These are phyloP conservation scores for Citrus mangshanensis DNA, from an alignment of 345 rosid genomes.

Conservation along the genomic window DNA sequence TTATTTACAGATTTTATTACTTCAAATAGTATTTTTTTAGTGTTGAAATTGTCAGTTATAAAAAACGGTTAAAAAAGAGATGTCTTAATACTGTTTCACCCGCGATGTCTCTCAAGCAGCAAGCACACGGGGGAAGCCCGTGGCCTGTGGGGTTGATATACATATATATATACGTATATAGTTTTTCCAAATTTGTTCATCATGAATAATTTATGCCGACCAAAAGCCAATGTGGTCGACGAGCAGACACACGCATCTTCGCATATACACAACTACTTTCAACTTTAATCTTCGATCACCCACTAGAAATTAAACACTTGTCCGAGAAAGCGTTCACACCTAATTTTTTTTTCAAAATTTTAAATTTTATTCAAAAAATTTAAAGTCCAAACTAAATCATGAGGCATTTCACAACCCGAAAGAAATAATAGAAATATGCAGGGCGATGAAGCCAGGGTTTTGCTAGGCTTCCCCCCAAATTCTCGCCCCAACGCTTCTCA, in stretches of 20 bases:
- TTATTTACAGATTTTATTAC: fast-evolving
- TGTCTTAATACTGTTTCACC: too few species aligned
- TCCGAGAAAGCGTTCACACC: neutral
- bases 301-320: conserved; percentile 1
- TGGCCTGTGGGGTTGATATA: too few species aligned
- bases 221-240: too few species aligned
- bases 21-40: too few species aligned
- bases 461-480: conserved; percentile 70
- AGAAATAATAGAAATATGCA: conserved; percentile 50
- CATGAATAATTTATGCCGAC: too few species aligned
- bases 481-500: conserved; percentile 61
- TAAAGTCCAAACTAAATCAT: neutral
- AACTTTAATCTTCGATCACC: neutral
- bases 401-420: neutral
- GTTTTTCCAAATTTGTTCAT: too few species aligned
- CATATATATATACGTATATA: too few species aligned
- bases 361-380: neutral
- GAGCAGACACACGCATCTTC: neutral
- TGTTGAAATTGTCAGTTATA: too few species aligned
- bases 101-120: too few species aligned
- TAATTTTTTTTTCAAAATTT: neutral
- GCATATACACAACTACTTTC: neutral
- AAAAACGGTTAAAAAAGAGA: too few species aligned
- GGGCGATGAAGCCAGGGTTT: conserved; percentile 71
- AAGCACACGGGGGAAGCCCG: too few species aligned